Evolutionary conservation across 768 basidiomycete species (phyloP).

Genomic region (Termitomyces bulborhizus): DNA sequence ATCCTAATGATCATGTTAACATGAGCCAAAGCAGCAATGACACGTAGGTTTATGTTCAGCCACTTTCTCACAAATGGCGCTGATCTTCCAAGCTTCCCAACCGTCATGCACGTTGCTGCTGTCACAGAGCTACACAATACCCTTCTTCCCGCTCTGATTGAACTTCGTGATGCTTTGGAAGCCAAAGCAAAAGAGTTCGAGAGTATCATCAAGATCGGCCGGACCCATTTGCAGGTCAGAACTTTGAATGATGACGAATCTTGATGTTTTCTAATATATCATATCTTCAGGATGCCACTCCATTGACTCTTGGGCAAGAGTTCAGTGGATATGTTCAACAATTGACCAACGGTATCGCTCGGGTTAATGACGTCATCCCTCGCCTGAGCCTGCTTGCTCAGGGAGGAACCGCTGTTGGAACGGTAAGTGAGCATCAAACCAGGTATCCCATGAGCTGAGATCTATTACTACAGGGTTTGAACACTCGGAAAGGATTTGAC

Average conservation of each 20-base stretch:
- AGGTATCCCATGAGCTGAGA: not conserved
- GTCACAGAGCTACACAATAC: slow-evolving; percentile 78
- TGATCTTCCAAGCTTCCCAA: slow-evolving; percentile 72
- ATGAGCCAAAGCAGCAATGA: slow-evolving; percentile 99
- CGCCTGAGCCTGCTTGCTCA: slow-evolving; percentile 88
- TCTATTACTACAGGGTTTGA: slow-evolving; percentile 68
- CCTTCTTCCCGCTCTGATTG: slow-evolving; percentile 80
- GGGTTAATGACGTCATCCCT: slow-evolving; percentile 76
- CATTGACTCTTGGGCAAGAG: slow-evolving; percentile 96
- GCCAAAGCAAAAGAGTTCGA: slow-evolving; percentile 81
- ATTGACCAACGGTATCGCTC: slow-evolving; percentile 82
- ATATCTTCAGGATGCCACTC: slow-evolving; percentile 79
- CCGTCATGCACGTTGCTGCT: slow-evolving; percentile 97
- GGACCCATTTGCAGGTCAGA: slow-evolving; percentile 86
- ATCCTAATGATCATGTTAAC: slow-evolving; percentile 99
- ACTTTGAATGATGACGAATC: not conserved
- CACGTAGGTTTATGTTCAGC: slow-evolving; percentile 52
- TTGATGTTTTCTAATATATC: not conserved
- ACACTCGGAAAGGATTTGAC: slow-evolving; percentile 96
- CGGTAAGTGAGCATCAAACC: slow-evolving; percentile 44
- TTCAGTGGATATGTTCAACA: slow-evolving; percentile 98
- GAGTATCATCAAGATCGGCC: slow-evolving; percentile 95
- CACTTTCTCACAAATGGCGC: not conserved
- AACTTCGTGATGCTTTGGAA: slow-evolving; percentile 79
- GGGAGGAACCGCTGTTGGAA: slow-evolving; percentile 98